Base-by-base conservation (phyloP, 352 stramenopile genomes). In the Phytophthora multivora region DNA sequence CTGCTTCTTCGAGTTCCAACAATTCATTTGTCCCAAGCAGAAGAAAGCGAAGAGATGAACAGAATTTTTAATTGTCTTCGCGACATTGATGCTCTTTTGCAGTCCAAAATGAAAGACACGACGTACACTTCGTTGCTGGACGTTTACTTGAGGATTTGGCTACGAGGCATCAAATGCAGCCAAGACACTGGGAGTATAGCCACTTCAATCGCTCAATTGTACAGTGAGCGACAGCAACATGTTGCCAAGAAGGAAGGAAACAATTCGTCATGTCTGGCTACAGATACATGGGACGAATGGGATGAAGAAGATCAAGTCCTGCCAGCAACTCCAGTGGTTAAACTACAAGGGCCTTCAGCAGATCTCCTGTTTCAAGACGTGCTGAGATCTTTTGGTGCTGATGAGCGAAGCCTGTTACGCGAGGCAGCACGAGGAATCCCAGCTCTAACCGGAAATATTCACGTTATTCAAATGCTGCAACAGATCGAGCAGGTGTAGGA, bases 251-350 rank as follows among this genome's bases (percentile, higher is more conserved):
- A 11, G 28, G 46, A 63, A 52, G 33, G 23, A 48, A 46, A 2
- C 35, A 49, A 3, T 36, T 42, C 52, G 18, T 39, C 15, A 4
- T 45, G 23, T 25, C 3, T 18, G 2, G 54, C 54, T 6, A 46
- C 51, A 13, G 52, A 54, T 25, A 51, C 48, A 8, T 83, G 75
- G 75, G 59, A 77, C n/a, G 71, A 78, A 30, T 84, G 72, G 75
- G 75, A 83, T 43, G 65, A 77, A 18, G 57, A 69, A 8, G 25
- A 21, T 4, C 33, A 77, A 60, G 30, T 74, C 30, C 66, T 61
- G 31, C 54, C 49, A 45, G 33, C 50, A 4, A 54, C 54, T 33
- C 54, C 55, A 43, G 50, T 70, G n/a, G 19, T 10, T 11, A 18
- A 41, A 2, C 8, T 50, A 15, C 28, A 42, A 47, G 30, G 46